phyloP scores from a whole-genome alignment of 768 basidiomycete species.

The Myochromella boudieri region DNA sequence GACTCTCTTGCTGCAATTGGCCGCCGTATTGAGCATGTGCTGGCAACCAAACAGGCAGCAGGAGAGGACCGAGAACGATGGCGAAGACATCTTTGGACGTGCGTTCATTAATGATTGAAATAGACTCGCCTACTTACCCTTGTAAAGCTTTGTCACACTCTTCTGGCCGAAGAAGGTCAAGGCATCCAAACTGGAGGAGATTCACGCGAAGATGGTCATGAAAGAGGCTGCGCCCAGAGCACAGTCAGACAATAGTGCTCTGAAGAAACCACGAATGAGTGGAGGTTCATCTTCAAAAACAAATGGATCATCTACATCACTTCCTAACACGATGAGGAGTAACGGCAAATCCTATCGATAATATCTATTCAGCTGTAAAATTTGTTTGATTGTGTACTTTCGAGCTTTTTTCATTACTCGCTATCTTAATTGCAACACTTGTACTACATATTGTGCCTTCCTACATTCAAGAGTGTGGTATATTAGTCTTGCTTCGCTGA shows the following conservation, averaged over 20 bases:
- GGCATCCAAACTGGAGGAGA: slow-evolving; percentile 89
- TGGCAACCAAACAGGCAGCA: slow-evolving; percentile 69
- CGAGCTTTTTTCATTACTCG: slow-evolving; percentile 18
- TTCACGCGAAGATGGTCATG: slow-evolving; percentile 95
- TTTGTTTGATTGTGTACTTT: slow-evolving; percentile 20
- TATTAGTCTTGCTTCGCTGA: neutral
- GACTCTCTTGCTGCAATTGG: slow-evolving; percentile 95
- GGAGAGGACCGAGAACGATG: slow-evolving; percentile 87
- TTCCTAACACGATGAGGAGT: slow-evolving; percentile 45
- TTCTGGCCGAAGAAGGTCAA: slow-evolving; percentile 99
- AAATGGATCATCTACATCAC: slow-evolving; percentile 48
- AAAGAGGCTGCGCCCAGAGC: slow-evolving; percentile 72
- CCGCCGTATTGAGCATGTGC: slow-evolving; percentile 82
- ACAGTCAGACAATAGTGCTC: slow-evolving; percentile 45
- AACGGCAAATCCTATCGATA: slow-evolving; percentile 66
- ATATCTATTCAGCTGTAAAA: slow-evolving; percentile 21
- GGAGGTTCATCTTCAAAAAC: slow-evolving; percentile 44
- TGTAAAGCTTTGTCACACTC: slow-evolving; percentile 80
- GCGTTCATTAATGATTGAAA: slow-evolving; percentile 35
- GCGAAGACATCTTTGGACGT: slow-evolving; percentile 97
- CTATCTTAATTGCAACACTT: slow-evolving; percentile 17
- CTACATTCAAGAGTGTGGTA: neutral
- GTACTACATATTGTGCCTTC: slow-evolving; percentile 2
- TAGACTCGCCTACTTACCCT: slow-evolving; percentile 5
- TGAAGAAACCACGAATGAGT: slow-evolving; percentile 62